Evolutionary conservation across 1,139 yeast genomes (phyloP).

Genomic region (Pichia cactophila): DNA sequence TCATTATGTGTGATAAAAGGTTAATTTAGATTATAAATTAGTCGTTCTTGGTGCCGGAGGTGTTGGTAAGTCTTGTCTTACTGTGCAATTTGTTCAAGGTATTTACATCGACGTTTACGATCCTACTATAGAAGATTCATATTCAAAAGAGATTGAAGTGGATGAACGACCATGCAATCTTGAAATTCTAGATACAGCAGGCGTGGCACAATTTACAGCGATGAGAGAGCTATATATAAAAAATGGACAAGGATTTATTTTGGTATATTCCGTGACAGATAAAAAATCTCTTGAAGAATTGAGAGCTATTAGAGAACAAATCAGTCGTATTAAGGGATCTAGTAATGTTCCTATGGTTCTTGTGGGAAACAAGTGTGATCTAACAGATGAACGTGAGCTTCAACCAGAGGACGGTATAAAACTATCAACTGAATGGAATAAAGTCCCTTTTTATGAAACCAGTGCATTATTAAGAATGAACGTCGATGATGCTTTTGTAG

Average conservation of each 20-base stretch:
- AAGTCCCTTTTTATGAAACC: conserved; percentile 83
- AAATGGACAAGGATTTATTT: conserved; percentile 83
- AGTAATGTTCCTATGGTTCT: conserved; percentile 66
- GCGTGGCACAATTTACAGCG: conserved; percentile 94
- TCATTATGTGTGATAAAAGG: not conserved
- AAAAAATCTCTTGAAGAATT: conserved; percentile 74
- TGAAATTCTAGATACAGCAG: conserved; percentile 95
- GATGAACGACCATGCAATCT: conserved; percentile 89
- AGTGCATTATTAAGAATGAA: conserved; percentile 90
- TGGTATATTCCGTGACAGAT: conserved; percentile 80
- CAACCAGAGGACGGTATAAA: conserved; percentile 75
- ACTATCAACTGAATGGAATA: conserved; percentile 62
- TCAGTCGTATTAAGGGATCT: conserved; percentile 74
- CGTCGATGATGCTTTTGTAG: conserved; percentile 79
- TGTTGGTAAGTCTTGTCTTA: conserved; percentile 93
- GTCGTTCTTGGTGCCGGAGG: conserved; percentile 99
- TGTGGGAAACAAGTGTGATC: conserved; percentile 77
- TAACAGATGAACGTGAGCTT: conserved; percentile 73
- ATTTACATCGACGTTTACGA: conserved; percentile 94
- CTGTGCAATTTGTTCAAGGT: conserved; percentile 85
- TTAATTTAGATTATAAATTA: conserved; percentile 59
- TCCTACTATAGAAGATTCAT: conserved; percentile 96
- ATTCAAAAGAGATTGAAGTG: conserved; percentile 83
- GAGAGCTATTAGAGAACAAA: conserved; percentile 72
- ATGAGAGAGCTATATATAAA: conserved; percentile 94